Evolutionary conservation across 805 yeast species (phyloP), one percentile per base, ranked within the genome.

Genomic region (Starmerella potacharoeniae): DNA sequence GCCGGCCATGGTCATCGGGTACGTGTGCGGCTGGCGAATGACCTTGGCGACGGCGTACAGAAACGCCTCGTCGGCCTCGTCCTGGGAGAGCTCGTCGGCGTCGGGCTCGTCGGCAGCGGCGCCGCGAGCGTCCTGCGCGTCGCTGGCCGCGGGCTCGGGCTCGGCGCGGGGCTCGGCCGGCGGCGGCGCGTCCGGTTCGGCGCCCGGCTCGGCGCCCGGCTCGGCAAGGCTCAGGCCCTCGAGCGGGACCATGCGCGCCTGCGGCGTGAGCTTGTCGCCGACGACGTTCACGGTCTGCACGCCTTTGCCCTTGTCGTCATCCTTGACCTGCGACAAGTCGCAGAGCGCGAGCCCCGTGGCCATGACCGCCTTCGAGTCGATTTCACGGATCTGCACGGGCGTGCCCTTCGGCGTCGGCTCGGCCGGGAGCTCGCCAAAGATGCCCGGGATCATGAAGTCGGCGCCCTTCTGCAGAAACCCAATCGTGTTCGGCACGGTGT

Each of bases 381-480:
- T 71, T 58, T 80, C 78, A 0, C 83, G 87, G 30, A 91, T 75
- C 0, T 85, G 95, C 17, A 89, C 95, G 3, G 86, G 65, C 0
- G 75, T 64, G 0, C 88, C 95, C 47, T 69, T 69, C 3, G 59
- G 62, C 28, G 45, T 45, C 1, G 55, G 53, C 5, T 77, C 72
- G 0, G 60, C 45, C 49, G 83, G 86, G 62, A 84, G 82, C 0
- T 81, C 81, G 4, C 78, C 78, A 4, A 77, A 69, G 6, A 77
- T 62, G 0, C 76, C 76, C 0, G 73, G 75, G 13, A 66, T 58
- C 76, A 73, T 73, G 55, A 73, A 66, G 58, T 73, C 76, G 0
- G 97, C 96, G 11, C 97, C 96, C 55, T 79, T 79, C 35, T 75
- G 70, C n/a, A 89, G 69, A 11, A 80, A 78, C 49, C 77, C 82